Percentiles rank a stretch among this genome's conserved stretches.
Evolutionary conservation across 768 basidiomycete species (phyloP).

Genomic region (Trametes meyenii): DNA sequence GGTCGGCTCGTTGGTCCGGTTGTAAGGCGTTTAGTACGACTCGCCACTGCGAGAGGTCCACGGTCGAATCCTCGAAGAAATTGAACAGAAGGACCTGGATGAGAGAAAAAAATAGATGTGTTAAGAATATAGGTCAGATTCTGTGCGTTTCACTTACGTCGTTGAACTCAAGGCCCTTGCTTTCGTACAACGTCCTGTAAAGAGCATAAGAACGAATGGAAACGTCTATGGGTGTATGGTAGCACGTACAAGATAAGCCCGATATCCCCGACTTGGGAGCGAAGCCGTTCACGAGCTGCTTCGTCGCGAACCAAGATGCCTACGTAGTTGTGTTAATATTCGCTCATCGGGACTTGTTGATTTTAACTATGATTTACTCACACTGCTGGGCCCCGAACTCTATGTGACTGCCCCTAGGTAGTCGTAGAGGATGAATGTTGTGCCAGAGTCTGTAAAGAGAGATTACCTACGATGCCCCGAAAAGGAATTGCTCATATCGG

Average conservation of each 20-base stretch:
- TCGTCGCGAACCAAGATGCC: slow-evolving; percentile 74
- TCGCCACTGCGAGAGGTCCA: slow-evolving; percentile 59
- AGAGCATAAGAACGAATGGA: not conserved
- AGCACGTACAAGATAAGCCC: slow-evolving; percentile 58
- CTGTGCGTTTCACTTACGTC: slow-evolving; percentile 44
- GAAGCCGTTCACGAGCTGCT: slow-evolving; percentile 48
- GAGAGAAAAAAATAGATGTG: not conserved
- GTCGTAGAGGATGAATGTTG: not conserved
- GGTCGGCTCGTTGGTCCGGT: slow-evolving; percentile 18
- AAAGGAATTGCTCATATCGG: slow-evolving; percentile 59
- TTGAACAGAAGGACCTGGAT: slow-evolving; percentile 70
- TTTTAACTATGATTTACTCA: slow-evolving; percentile 34
- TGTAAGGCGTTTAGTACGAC: slow-evolving; percentile 51
- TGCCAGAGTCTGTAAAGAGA: not conserved
- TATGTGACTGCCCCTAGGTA: slow-evolving; percentile 46
- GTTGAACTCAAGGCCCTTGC: slow-evolving; percentile 70
- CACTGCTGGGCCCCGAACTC: slow-evolving; percentile 72
- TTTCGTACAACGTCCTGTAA: slow-evolving; percentile 56
- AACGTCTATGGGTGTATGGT: not conserved
- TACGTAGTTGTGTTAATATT: slow-evolving; percentile 27
- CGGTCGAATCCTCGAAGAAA: slow-evolving; percentile 68
- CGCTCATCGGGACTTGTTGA: not conserved
- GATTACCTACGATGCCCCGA: slow-evolving; percentile 46
- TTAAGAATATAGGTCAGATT: not conserved
- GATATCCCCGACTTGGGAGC: slow-evolving; percentile 53